These are phyloP conservation scores for Flagelloscypha sp. DNA, from an alignment of 768 basidiomycete species.

Conservation along the genomic window DNA sequence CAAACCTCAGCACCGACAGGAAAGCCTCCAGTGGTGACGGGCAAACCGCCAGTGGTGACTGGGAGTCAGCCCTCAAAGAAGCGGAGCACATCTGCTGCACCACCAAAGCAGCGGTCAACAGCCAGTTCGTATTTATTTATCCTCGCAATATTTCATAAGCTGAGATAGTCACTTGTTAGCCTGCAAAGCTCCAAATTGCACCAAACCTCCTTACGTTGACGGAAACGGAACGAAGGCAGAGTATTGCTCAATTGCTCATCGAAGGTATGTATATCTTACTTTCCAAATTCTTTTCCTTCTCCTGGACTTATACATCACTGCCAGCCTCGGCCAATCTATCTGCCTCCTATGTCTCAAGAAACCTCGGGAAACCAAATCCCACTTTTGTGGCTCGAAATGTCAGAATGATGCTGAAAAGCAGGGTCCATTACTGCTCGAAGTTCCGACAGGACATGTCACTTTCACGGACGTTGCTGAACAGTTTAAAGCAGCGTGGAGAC, in stretches of 20 bases:
- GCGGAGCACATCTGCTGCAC: too few species aligned
- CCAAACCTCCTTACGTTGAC: constrained; percentile 33
- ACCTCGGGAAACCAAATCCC: constrained; percentile 27
- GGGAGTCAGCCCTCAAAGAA: too few species aligned
- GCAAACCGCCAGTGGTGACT: too few species aligned
- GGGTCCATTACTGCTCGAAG: constrained; percentile 51
- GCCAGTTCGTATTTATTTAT: constrained; percentile 5
- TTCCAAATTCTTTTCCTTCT: constrained; percentile 23
- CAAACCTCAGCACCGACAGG: constrained; percentile 11
- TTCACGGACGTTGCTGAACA: constrained; percentile 62
- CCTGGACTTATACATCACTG: background rate
- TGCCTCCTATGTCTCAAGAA: background rate
- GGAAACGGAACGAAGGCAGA: constrained; percentile 31
- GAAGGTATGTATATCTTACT: constrained; percentile 29
- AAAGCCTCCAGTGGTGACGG: too few species aligned
- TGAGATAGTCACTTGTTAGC: constrained; percentile 34
- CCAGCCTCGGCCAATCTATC: background rate
- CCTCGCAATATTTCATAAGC: constrained; percentile 2
- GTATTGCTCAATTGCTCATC: constrained; percentile 46
- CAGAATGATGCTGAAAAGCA: constrained; percentile 43
- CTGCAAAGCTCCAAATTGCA: constrained; percentile 47
- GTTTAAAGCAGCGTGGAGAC: constrained; percentile 65
- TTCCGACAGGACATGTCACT: constrained; percentile 49
- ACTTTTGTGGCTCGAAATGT: constrained; percentile 56
- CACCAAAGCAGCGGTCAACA: constrained; percentile 3